Evolutionary conservation across 1,284 basidiomycete species (phyloP).

Genomic region (Microbotryomycetes sp.): DNA sequence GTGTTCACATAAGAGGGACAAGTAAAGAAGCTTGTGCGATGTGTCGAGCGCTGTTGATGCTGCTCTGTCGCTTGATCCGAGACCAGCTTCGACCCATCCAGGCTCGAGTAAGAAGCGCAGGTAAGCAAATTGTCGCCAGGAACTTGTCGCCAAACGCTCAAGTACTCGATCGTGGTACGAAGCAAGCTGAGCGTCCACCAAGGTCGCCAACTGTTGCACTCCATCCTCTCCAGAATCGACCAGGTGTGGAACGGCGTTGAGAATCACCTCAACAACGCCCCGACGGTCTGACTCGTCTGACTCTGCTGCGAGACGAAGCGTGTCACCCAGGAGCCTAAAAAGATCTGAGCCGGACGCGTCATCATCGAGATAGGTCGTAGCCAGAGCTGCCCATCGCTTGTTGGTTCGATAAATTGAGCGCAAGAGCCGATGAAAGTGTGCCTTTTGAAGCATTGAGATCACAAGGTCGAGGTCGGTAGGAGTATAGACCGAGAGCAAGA

Average conservation of each 20-base stretch:
- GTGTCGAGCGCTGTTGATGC: constrained; percentile 44
- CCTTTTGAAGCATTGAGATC: constrained; percentile 64
- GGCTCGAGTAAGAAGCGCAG: constrained; percentile 68
- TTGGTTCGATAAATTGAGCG: constrained; percentile 71
- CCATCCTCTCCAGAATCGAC: constrained; percentile 46
- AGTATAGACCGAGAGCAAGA: constrained; percentile 84
- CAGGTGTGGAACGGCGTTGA: constrained; percentile 27
- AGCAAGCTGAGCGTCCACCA: constrained; percentile 68
- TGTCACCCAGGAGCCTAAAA: constrained; percentile 45
- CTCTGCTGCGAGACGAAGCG: constrained; percentile 19
- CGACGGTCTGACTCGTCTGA: not conserved
- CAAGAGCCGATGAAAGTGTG: constrained; percentile 85
- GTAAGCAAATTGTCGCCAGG: constrained; percentile 65
- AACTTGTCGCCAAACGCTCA: constrained; percentile 41
- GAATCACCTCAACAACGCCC: constrained; percentile 17
- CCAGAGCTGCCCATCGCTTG: constrained; percentile 64
- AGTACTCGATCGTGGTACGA: constrained; percentile 54
- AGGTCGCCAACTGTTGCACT: constrained; percentile 59
- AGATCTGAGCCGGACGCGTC: constrained; percentile 57
- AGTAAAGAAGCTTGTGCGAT: constrained; percentile 56
- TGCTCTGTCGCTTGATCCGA: constrained; percentile 7
- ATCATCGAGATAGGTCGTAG: constrained; percentile 71
- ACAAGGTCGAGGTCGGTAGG: constrained; percentile 69
- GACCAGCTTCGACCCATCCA: constrained; percentile 45
- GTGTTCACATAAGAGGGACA: constrained; percentile 65